Evolutionary conservation across 2,329 filamentous ascomycete genomes (phyloP), one percentile per base, ranked within the genome.

Genomic region (Ambrosiella xylebori): DNA sequence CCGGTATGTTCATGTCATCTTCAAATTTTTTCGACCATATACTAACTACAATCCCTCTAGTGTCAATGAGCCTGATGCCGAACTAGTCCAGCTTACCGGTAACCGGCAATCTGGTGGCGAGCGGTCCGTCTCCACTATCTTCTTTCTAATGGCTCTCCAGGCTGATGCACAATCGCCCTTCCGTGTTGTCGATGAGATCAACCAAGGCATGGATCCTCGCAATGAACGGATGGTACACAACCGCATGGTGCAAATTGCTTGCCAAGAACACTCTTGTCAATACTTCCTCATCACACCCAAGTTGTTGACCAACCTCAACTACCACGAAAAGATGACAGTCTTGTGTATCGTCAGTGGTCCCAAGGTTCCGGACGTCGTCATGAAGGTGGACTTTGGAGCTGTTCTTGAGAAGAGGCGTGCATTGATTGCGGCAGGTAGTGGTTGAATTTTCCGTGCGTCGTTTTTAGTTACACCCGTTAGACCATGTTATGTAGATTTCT

Each of bases 271-370:
- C 68, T 82, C 81, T n/a, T 79, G 76, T 63, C 82, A 86, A 72
- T 98, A 98, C 72, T 98, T 98, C 74, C 81, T 98, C 62, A 95
- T 98, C 72, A 98, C 93, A 49, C 93, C 93, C 3, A 98, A 98
- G 73, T 76, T 98, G 61, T 80, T 98, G 61, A 86, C 82, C 4
- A 87, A 85, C 9, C 74, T 98, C 60, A 81, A 82, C 64, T 98
- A 96, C 69, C 86, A 95, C 68, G 77, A 79, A 57, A 86, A 89
- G 63, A 98, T 98, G 90, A 88, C 84, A 65, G 83, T 97, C 39
- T 79, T 96, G 64, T 94, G 89, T 68, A 97, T 98, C 68, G 88
- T 89, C 61, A 93, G 86, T 67, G 93, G 93, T 53, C 88, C 95
- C 65, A 72, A 80, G 62, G 80, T 85, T 75, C 80, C 80, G 8